phyloP scores from a whole-genome alignment of 257 asterid species.

The Penstemon davidsonii region DNA sequence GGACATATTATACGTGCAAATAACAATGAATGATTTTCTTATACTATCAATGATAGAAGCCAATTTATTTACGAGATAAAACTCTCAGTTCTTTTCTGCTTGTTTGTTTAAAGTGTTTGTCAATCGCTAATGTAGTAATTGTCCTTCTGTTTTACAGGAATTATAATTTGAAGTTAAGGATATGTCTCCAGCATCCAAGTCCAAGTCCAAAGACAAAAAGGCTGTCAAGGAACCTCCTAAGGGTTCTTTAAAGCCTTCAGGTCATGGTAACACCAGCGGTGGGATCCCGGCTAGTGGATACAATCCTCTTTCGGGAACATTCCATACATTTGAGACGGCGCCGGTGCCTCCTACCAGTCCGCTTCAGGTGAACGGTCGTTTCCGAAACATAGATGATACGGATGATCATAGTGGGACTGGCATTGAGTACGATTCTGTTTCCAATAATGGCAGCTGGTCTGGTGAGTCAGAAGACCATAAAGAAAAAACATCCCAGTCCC shows the following conservation, averaged over 20 bases:
- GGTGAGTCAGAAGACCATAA: conserved; percentile 77
- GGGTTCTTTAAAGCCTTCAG: conserved; percentile 50
- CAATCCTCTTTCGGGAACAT: conserved; percentile 63
- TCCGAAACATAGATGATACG: conserved; percentile 56
- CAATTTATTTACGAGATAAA: background rate
- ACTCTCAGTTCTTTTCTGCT: too few relatives aligned
- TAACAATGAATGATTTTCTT: conserved; percentile 9
- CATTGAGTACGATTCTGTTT: conserved; percentile 55
- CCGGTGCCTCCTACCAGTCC: conserved; percentile 43
- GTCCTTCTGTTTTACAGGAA: conserved; percentile 32
- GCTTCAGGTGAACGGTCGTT: conserved; percentile 54
- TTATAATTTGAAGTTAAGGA: conserved; percentile 31
- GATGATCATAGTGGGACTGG: conserved; percentile 54
- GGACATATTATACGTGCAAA: background rate
- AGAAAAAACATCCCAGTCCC: conserved; percentile 46
- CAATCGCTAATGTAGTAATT: conserved; percentile 13
- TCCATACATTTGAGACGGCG: conserved; percentile 56
- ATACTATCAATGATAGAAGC: background rate
- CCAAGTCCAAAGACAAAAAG: conserved; percentile 66
- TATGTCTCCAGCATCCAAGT: conserved; percentile 61
- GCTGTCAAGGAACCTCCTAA: conserved; percentile 53
- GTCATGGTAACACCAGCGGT: conserved; percentile 42
- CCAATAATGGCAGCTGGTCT: conserved; percentile 78
- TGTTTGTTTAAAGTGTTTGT: background rate
- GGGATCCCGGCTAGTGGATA: conserved; percentile 59